Base-by-base conservation (phyloP, 768 basidiomycete genomes). In the Leccinellum luteum region DNA sequence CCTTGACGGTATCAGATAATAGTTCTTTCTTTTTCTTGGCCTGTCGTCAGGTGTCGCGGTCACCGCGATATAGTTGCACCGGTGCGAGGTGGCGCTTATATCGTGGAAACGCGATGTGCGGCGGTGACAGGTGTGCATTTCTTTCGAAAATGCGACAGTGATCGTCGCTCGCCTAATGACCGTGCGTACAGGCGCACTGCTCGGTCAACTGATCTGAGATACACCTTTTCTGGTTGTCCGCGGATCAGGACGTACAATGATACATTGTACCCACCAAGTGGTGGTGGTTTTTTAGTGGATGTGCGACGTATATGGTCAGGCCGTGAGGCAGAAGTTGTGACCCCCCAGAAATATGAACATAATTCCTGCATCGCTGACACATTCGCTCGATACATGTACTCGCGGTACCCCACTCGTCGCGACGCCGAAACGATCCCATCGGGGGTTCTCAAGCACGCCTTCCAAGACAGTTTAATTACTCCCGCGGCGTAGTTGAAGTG, bases 401-500 rank as follows among this genome's bases (percentile, higher is more conserved):
- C 17, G 28, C 28, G 44, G 49, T 48, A 49, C 47, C 45, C 38
- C 32, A 35, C 54, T 43, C 50, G 44, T 27, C 31, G 15, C 21
- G 19, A 34, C 25, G 55, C 56, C 45, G 54, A 12, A 58, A 15
- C 49, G 64, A 54, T 44, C 30, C 48, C 49, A 45, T 49, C 60
- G 62, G 62, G 41, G 43, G 52, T 45, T 43, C 50, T 59, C 8
- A 21, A 19, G 34, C 43, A 13, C 15, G 56, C 52, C 57, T 59
- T 55, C 57, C 62, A 52, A 19, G 57, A 65, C 57, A 60, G 59
- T 1, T 59, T 55, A 66, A 68, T 60, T 63, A 61, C 61, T 35
- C 51, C 67, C 67, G 67, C 68, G 68, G 67, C 67, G 66, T 63
- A 53, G 34, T 49, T 51, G 43, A 57, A 50, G 66, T 66, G 43